Evolutionary conservation across 2,329 filamentous ascomycete species (phyloP), one percentile per base, ranked within the genome.

Genomic region (Hymenoscyphus infarciens): DNA sequence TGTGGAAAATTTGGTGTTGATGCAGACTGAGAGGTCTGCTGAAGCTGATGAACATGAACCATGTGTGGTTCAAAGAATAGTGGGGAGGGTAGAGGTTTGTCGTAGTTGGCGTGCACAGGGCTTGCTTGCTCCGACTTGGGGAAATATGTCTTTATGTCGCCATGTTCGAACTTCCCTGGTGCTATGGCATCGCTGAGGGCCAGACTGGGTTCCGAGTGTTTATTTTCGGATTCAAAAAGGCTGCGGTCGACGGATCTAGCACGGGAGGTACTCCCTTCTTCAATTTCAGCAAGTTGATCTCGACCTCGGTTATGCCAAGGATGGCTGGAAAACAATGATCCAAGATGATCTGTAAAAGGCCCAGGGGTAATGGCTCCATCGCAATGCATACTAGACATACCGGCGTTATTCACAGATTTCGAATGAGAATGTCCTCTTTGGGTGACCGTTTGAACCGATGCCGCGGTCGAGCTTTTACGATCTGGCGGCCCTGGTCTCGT

Each of bases 181-280:
- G 83, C 88, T 25, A 82, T 77, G 1, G 86, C 81, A 3, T 81
- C 84, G 72, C 82, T 89, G 29, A 91, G 70, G 3, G 83, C 84
- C 2, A 92, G 80, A 66, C 84, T 86, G 1, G 90, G 80, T 49
- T 82, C 82, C 2, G 83, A 83, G 64, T 89, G 87, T 67, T 88
- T 86, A 71, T 91, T 87, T 10, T 80, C 77, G 59, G 79, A 85
- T 25, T 79, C 78, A 59, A 88, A 87, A 2, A 77, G 83, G 67
- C 67, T 82, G 52, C 86, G 80, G 63, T 92, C 88, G 6, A 86
- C 84, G 0, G 88, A 91, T 35, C 81, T 82, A 5, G 85, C 83
- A 39, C 87, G 81, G 1, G 80, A 78, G 25, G 76, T 75, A 39
- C 83, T 80, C 49, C 84, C 73, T 1, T 79, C 75, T 6, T 78